A percentile compares a stretch with the other conserved stretches of the same genome.
These are phyloP conservation scores for Fusarium sp. DNA, from an alignment of 2,329 filamentous ascomycete genomes.

Conservation along the genomic window DNA sequence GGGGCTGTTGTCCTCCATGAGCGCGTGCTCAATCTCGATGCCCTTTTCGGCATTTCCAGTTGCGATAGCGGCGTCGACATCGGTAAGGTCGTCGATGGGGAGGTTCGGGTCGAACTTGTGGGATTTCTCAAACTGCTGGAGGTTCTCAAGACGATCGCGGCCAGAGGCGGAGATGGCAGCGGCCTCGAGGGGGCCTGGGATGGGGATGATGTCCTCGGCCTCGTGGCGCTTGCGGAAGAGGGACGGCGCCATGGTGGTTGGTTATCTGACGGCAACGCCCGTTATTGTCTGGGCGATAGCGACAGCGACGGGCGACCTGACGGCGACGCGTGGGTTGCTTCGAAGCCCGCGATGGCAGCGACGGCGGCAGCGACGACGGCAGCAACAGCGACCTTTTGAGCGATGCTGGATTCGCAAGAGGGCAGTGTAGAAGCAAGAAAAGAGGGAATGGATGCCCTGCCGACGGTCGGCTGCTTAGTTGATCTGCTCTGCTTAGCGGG, in stretches of 20 bases:
- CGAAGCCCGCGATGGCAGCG: conserved; percentile 37
- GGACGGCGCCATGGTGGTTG: conserved; percentile 48
- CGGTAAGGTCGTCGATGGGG: conserved; percentile 70
- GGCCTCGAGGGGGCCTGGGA: conserved; percentile 54
- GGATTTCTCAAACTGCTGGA: conserved; percentile 69
- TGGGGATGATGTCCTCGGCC: conserved; percentile 58
- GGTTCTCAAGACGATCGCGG: conserved; percentile 57
- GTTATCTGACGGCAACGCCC: conserved; percentile 5
- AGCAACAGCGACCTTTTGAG: conserved; percentile 11
- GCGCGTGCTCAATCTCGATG: conserved; percentile 67
- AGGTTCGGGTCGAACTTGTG: conserved; percentile 75
- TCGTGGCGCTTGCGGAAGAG: conserved; percentile 61
- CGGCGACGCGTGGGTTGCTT: conserved; percentile 36
- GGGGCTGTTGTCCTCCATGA: conserved; percentile 74
- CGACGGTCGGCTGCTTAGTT: conserved; percentile 33
- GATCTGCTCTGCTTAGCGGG: conserved; percentile 4
- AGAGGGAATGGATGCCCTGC: conserved; percentile 17
- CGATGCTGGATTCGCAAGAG: conserved; percentile 22
- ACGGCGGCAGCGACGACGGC: conserved; percentile 10
- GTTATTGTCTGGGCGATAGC: conserved; percentile 14
- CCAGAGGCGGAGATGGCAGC: conserved; percentile 55
- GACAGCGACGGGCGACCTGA: conserved; percentile 20
- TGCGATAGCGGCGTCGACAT: conserved; percentile 68
- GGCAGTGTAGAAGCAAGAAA: conserved; percentile 29
- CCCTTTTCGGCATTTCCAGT: conserved; percentile 67